These are phyloP conservation scores for Suillus weaverae DNA, from an alignment of 768 basidiomycete genomes.

Conservation along the genomic window DNA sequence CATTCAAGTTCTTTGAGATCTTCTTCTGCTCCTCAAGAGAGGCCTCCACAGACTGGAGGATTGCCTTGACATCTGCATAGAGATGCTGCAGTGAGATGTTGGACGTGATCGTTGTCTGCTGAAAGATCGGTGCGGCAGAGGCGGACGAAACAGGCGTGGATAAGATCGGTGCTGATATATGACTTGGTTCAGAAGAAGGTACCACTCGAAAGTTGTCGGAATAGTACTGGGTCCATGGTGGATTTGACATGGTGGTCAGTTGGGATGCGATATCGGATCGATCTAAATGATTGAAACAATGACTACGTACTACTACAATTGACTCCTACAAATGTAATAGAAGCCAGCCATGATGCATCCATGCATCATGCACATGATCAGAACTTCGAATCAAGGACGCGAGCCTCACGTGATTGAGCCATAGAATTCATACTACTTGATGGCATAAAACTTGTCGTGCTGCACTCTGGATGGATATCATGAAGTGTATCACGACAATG, in stretches of 20 bases:
- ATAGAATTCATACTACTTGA: no score
- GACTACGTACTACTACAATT: background rate
- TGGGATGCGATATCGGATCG: background rate
- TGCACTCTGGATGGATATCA: no score
- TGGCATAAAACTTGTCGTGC: no score
- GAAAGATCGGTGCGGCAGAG: background rate
- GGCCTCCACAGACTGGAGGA: background rate
- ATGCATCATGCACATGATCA: no score
- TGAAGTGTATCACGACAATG: no score
- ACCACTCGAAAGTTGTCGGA: background rate
- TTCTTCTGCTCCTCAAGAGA: background rate
- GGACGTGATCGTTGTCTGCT: background rate
- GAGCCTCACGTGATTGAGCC: no score
- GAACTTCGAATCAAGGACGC: no score
- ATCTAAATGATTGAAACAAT: background rate
- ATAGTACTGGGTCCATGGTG: background rate
- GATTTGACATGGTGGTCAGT: background rate
- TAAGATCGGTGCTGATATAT: background rate
- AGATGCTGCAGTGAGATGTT: background rate
- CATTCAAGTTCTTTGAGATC: background rate
- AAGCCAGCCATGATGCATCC: background rate
- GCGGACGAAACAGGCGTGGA: background rate
- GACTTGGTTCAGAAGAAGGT: background rate
- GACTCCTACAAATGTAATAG: background rate
- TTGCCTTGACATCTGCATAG: background rate